Percentiles rank a stretch among this genome's conserved stretches.
Conservation (phyloP, 495 filamentous ascomycete species). For the Penicillium roqueforti region DNA sequence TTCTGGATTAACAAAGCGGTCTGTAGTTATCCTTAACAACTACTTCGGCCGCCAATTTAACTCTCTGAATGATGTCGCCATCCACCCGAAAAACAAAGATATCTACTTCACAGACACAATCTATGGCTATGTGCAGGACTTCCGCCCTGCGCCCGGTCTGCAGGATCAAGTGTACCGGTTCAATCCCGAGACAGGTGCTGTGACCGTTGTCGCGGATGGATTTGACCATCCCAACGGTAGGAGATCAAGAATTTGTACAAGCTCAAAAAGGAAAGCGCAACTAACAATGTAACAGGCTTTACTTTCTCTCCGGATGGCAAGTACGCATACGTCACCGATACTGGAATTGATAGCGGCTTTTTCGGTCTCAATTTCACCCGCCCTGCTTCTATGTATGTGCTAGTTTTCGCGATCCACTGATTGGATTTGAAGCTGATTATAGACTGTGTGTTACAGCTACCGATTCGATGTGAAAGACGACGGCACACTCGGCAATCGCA, state of each 20-base stretch:
- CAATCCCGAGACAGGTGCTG: slow-evolving; percentile 40
- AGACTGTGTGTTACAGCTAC: slow-evolving; percentile 8
- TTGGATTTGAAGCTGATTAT: background rate
- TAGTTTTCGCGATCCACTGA: background rate
- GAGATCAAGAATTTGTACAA: background rate
- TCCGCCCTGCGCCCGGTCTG: slow-evolving; percentile 30
- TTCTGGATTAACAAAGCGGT: background rate
- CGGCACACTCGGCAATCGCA: slow-evolving; percentile 22
- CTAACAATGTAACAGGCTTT: slow-evolving; percentile 25
- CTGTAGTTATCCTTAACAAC: slow-evolving; percentile 29
- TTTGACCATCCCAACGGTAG: slow-evolving; percentile 34
- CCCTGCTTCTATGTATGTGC: slow-evolving; percentile 20
- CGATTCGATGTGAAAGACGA: slow-evolving; percentile 20
- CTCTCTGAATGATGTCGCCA: slow-evolving; percentile 26
- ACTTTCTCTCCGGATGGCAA: slow-evolving; percentile 41
- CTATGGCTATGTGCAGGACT: slow-evolving; percentile 35
- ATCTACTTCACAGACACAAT: slow-evolving; percentile 46
- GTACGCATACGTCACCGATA: slow-evolving; percentile 43
- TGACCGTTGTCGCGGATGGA: slow-evolving; percentile 35
- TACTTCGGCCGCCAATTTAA: slow-evolving; percentile 36
- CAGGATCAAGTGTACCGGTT: slow-evolving; percentile 41
- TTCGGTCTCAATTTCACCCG: slow-evolving; percentile 17
- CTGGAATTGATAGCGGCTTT: slow-evolving; percentile 27
- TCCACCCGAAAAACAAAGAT: slow-evolving; percentile 38
- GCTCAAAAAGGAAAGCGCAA: background rate